Evolutionary conservation across 2,329 filamentous ascomycete species (phyloP).

Genomic region (Botryotinia calthae): DNA sequence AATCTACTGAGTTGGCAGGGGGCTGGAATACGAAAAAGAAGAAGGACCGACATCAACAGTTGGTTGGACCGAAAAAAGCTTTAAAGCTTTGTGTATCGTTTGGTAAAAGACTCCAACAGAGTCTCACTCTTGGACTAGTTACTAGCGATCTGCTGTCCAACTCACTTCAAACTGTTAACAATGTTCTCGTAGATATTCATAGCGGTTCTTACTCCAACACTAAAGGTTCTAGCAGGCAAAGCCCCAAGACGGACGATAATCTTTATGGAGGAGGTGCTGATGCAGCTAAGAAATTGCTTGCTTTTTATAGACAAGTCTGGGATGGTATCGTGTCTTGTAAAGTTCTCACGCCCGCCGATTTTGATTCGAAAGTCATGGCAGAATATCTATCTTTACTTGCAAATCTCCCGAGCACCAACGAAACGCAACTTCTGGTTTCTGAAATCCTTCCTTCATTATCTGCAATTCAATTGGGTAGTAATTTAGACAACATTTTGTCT

Average conservation of each 20-base stretch:
- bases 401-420: slow-evolving; percentile 23
- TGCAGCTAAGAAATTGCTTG: slow-evolving; percentile 18
- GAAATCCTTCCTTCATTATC: slow-evolving; percentile 29
- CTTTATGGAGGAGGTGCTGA: not conserved
- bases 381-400: slow-evolving; percentile 25
- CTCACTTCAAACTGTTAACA: slow-evolving; percentile 22
- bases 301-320: slow-evolving; percentile 34
- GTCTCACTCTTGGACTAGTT: slow-evolving; percentile 30
- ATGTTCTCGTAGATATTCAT: slow-evolving; percentile 20
- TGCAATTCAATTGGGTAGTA: slow-evolving; percentile 24
- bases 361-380: slow-evolving; percentile 23
- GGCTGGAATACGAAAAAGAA: not conserved
- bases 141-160: slow-evolving; percentile 22
- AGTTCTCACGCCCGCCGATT: slow-evolving; percentile 28
- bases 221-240: too few relatives aligned
- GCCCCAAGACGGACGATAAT: too few relatives aligned
- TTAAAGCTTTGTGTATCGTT: slow-evolving; percentile 26
- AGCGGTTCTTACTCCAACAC: not conserved
- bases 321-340: slow-evolving; percentile 30
- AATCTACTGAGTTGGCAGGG: not conserved
- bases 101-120: slow-evolving; percentile 28
- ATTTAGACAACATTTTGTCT: slow-evolving; percentile 19
- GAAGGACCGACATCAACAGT: not conserved
- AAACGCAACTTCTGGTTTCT: slow-evolving; percentile 25
- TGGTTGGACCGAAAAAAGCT: not conserved